Conservation (phyloP, 2,329 filamentous ascomycete species). For the Teratosphaeria pseudoeucalypti region DNA sequence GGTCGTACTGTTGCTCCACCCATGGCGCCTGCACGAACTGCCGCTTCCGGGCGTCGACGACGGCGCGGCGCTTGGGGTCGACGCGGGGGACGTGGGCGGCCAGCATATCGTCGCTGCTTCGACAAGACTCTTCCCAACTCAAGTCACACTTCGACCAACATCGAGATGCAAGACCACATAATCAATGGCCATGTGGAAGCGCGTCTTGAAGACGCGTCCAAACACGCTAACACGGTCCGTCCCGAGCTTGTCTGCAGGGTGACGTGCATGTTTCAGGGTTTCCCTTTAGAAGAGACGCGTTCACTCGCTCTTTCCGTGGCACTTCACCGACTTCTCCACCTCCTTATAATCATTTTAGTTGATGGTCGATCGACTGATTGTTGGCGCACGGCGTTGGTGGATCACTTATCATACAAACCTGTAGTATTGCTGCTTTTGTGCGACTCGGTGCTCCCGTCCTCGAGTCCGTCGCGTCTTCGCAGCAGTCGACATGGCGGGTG, state of each 20-base stretch:
- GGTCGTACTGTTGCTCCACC: constrained; percentile 67
- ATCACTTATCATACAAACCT: background rate
- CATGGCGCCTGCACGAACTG: constrained; percentile 73
- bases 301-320: background rate
- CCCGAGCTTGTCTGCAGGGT: background rate
- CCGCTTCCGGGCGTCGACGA: constrained; percentile 69
- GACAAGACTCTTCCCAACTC: too few species aligned
- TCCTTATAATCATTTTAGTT: background rate
- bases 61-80: constrained; percentile 63
- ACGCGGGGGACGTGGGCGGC: constrained; percentile 28
- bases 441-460: background rate
- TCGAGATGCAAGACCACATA: too few species aligned
- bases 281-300: too few species aligned
- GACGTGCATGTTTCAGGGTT: background rate
- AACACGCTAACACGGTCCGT: background rate
- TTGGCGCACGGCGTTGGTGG: background rate
- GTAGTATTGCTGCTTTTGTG: background rate
- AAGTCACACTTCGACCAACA: too few species aligned
- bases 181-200: background rate
- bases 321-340: background rate
- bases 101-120: constrained; percentile 15
- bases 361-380: background rate
- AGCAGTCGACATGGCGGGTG: background rate
- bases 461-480: background rate
- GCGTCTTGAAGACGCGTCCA: background rate